These are phyloP conservation scores for Suillus paluster DNA, from an alignment of 768 basidiomycete species.

Conservation along the genomic window DNA sequence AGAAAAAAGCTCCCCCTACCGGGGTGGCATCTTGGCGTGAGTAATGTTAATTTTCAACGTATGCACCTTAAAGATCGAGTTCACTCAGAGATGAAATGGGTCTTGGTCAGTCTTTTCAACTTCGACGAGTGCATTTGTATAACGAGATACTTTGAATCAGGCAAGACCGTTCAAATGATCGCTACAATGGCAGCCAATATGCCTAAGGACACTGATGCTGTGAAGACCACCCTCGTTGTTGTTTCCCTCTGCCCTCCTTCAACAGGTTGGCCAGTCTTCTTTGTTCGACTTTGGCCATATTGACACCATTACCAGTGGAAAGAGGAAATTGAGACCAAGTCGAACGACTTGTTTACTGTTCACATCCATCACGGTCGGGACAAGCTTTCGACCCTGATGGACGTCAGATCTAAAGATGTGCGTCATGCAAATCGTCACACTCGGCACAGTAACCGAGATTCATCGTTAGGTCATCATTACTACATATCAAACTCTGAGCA, in stretches of 20 bases:
- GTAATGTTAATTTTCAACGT: conserved; percentile 20
- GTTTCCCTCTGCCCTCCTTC: conserved; percentile 77
- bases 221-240: conserved; percentile 69
- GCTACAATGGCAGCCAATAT: conserved; percentile 75
- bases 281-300: not conserved
- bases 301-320: conserved; percentile 55
- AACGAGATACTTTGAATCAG: conserved; percentile 27
- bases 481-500: conserved; percentile 73
- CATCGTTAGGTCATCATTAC: conserved; percentile 66
- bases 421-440: conserved; percentile 13
- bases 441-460: conserved; percentile 1
- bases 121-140: conserved; percentile 1
- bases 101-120: conserved; percentile 39
- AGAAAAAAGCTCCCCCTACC: conserved; percentile 50
- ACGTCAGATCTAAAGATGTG: conserved; percentile 60
- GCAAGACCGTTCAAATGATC: conserved; percentile 82
- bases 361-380: conserved; percentile 76
- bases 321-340: conserved; percentile 72
- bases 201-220: conserved; percentile 49
- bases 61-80: conserved; percentile 10
- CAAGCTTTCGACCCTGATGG: conserved; percentile 58
- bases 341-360: conserved; percentile 61
- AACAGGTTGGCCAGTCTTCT: conserved; percentile 50
- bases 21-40: conserved; percentile 68
- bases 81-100: conserved; percentile 69